Percentiles rank a stretch among this genome's conserved stretches.
Evolutionary conservation across 1,284 basidiomycete genomes (phyloP).

Genomic region (Stygiomarasmius scandens): DNA sequence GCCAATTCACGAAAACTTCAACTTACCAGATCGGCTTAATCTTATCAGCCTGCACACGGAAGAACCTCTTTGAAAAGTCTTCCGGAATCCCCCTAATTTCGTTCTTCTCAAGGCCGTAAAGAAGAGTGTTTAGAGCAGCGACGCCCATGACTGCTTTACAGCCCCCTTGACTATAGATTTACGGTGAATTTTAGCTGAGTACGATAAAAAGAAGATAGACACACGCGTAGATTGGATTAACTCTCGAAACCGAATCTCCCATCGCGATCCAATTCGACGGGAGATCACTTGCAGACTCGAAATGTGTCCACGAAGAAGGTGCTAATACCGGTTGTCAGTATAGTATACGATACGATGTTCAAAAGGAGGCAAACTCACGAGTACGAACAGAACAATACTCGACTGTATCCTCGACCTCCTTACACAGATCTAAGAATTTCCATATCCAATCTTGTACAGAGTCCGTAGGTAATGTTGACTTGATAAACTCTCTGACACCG

Average conservation of each 20-base stretch:
- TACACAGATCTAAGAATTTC: conserved; percentile 18
- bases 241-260: conserved; percentile 18
- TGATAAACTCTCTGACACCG: conserved; percentile 14
- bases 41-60: conserved; percentile 19
- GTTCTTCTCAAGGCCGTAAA: background rate
- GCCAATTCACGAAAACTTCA: background rate
- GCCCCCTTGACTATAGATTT: conserved; percentile 20
- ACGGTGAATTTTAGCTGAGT: background rate
- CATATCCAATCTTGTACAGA: conserved; percentile 20
- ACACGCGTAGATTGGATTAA: conserved; percentile 22
- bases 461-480: conserved; percentile 11
- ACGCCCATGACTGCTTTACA: conserved; percentile 22
- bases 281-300: conserved; percentile 17
- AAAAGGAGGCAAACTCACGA: conserved; percentile 12
- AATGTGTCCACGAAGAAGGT: conserved; percentile 16
- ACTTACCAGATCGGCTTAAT: conserved; percentile 22
- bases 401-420: conserved; percentile 18
- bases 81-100: background rate
- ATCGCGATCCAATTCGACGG: conserved; percentile 21
- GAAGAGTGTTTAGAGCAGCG: conserved; percentile 16
- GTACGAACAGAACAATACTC: conserved; percentile 13
- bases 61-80: conserved; percentile 19
- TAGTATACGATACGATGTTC: background rate
- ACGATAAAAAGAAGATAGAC: background rate
- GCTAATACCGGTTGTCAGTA: conserved; percentile 8